These are phyloP conservation scores for Penicillium roqueforti DNA, from an alignment of 495 filamentous ascomycete species.

Conservation along the genomic window DNA sequence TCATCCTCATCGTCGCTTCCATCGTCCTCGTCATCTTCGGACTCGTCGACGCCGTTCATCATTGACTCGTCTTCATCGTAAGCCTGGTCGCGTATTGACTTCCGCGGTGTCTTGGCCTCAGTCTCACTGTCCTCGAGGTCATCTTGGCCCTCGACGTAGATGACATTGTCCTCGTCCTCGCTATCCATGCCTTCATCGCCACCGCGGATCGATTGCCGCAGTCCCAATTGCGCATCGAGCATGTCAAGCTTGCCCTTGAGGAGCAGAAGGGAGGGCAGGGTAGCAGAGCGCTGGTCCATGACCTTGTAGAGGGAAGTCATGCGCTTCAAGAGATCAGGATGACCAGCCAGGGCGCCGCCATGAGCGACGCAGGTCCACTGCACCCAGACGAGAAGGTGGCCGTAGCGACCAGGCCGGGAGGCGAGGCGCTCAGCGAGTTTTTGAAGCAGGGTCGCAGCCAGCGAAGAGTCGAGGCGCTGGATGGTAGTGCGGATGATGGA, in stretches of 20 bases:
- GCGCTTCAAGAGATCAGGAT: constrained; percentile 71
- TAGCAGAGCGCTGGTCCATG: constrained; percentile 77
- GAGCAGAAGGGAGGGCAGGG: constrained; percentile 75
- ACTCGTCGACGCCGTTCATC: constrained; percentile 40
- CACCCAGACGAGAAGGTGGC: constrained; percentile 90
- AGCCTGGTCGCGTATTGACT: constrained; percentile 39
- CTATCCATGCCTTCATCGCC: constrained; percentile 50
- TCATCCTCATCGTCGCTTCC: constrained; percentile 40
- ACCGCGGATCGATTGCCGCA: constrained; percentile 59
- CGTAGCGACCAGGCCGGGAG: constrained; percentile 80
- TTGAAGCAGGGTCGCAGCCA: constrained; percentile 72
- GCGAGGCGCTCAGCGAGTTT: constrained; percentile 85
- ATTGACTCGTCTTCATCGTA: constrained; percentile 46
- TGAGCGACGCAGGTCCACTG: constrained; percentile 95
- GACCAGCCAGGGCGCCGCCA: constrained; percentile 82
- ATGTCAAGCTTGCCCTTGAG: constrained; percentile 92
- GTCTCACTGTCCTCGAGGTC: constrained; percentile 46
- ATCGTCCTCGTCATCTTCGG: constrained; percentile 39
- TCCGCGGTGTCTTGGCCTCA: constrained; percentile 34
- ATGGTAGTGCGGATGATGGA: constrained; percentile 80
- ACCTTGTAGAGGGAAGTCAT: constrained; percentile 75
- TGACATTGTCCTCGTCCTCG: constrained; percentile 70
- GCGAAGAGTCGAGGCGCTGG: constrained; percentile 77
- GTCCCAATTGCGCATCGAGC: constrained; percentile 77
- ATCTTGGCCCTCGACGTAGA: constrained; percentile 81